phyloP scores from a whole-genome alignment of 139 green algal genomes.

The Chlorella sp. region DNA sequence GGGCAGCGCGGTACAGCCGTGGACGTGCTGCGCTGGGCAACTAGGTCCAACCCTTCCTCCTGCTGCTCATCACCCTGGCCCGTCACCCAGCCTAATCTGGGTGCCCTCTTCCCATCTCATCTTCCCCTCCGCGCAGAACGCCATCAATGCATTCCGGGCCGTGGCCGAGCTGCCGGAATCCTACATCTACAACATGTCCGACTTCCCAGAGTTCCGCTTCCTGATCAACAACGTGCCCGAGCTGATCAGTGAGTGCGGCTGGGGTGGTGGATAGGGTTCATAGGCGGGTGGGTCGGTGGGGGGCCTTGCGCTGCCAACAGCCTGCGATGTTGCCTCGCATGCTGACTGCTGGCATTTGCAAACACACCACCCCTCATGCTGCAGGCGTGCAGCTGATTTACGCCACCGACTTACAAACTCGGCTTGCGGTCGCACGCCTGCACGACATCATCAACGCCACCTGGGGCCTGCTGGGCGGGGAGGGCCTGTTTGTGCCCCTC shows the following conservation, averaged over 20 bases:
- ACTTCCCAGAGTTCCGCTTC: neutral
- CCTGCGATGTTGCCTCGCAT: no score
- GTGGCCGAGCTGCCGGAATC: neutral
- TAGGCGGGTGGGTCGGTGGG: no score
- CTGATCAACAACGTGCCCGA: neutral
- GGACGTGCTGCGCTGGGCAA: no score
- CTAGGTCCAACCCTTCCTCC: no score
- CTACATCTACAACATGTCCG: neutral
- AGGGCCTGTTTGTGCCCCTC: neutral
- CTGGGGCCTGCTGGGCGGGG: constrained; percentile 9
- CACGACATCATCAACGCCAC: neutral
- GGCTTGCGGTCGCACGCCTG: constrained; percentile 2
- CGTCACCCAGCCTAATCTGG: no score
- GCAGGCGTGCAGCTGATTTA: neutral
- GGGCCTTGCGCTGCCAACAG: no score
- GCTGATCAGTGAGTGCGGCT: neutral
- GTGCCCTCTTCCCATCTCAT: no score
- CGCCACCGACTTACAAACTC: neutral
- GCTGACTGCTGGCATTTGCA: neutral
- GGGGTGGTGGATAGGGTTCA: neutral
- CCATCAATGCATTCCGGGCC: neutral
- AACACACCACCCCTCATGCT: neutral
- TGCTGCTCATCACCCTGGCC: no score
- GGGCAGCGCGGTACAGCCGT: no score
- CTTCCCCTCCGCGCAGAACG: neutral